Conservation (phyloP, 2,329 filamentous ascomycete species). For the Cladophialophora exuberans region DNA sequence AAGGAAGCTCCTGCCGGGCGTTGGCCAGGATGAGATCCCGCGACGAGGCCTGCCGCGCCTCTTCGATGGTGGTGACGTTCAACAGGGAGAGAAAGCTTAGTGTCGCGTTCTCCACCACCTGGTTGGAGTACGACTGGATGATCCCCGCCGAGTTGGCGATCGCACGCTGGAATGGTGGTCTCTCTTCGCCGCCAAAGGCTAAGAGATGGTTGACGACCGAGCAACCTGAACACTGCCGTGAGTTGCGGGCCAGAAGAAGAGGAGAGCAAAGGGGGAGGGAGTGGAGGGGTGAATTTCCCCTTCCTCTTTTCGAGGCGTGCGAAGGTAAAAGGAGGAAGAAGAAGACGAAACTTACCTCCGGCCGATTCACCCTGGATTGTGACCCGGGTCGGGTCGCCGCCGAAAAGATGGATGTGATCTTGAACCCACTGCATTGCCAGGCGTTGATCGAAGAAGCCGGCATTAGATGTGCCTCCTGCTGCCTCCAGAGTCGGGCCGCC, state of each 20-base stretch:
- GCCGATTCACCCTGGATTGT: conserved; percentile 58
- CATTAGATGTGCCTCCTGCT: conserved; percentile 49
- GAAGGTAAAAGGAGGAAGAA: too few species aligned
- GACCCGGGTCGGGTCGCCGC: conserved; percentile 54
- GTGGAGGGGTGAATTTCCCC: too few species aligned
- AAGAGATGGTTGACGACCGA: conserved; percentile 62
- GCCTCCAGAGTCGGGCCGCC: conserved; percentile 48
- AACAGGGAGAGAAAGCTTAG: conserved; percentile 44
- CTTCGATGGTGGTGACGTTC: conserved; percentile 46
- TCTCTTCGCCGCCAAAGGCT: conserved; percentile 48
- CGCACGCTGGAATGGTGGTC: conserved; percentile 41
- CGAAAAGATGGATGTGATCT: conserved; percentile 57
- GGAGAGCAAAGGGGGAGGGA: too few species aligned
- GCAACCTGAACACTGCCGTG: too few species aligned
- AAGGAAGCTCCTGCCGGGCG: too few species aligned
- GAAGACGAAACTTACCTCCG: too few species aligned
- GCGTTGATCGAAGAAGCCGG: conserved; percentile 57
- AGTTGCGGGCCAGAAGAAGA: too few species aligned
- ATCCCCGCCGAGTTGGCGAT: conserved; percentile 49
- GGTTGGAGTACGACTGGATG: conserved; percentile 42
- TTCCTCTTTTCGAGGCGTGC: too few species aligned
- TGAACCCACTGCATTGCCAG: conserved; percentile 60
- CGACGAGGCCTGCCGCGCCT: conserved; percentile 51
- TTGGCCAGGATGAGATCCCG: conserved; percentile 44
- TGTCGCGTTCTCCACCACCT: conserved; percentile 44